Evolutionary conservation across 2,329 filamentous ascomycete species (phyloP), one percentile per base, ranked within the genome.

Genomic region (Fusarium sp.): DNA sequence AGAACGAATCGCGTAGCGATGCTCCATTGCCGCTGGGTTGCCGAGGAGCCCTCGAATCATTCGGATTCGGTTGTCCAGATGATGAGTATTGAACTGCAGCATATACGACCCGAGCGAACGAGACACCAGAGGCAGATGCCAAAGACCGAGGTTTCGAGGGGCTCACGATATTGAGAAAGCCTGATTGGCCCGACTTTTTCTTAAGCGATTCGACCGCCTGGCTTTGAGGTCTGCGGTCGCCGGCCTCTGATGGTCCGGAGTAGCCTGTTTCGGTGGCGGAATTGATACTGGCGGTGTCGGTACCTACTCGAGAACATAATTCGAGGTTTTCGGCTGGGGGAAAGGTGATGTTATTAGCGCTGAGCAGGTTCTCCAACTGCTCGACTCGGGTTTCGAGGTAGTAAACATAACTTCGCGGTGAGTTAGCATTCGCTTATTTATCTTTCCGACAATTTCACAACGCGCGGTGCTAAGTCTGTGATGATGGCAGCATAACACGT

Each of bases 1-100:
- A 98, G 84, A 98, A 98, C 0, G 94, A 97, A 80, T 98, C 95
- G 62, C 94, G 88, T 91, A 97, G 96, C 15, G 92, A 93, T 20
- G 93, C 93, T 37, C 90, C 91, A 38, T 86, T 75, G 8, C 72
- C 74, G 43, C 67, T 67, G 2, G 65, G 60, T 24, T 74, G 71
- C 24, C 73, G 74, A 29, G 69, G 53, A 54, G 70, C 64, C 21
- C 69, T 62, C 18, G 70, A 74, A 29, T 77, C 77, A 56, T 62
- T 63, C 15, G 57, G 52, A 20, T 73, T 92, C 73, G 89, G 91
- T 78, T 87, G 84, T 64, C 88, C 86, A 12, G 86, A 85, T 18
- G 90, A 85, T 1, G 87, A 89, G 47, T 88, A 88, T 74, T 97
- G 96, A 46, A 98, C 93, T 2, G 95, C 95, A 12, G 95, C 94